These are phyloP conservation scores for Trypanosoma grayi DNA, from an alignment of 208 protist species.

Conservation along the genomic window DNA sequence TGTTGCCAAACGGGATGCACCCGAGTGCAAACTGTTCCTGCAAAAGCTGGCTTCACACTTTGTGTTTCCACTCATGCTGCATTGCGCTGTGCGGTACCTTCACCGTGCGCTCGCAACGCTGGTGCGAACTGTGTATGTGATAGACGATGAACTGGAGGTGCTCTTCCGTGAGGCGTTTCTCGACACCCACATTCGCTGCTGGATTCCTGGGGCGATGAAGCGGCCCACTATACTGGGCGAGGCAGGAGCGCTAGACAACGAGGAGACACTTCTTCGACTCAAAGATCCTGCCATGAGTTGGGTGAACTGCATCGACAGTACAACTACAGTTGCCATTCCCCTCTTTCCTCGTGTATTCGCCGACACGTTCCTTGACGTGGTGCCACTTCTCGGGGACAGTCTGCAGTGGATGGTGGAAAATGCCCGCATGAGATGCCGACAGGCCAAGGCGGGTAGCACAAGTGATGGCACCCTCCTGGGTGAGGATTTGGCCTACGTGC, in stretches of 20 bases:
- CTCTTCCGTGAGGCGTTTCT: constrained; percentile 31
- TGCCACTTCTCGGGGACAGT: constrained; percentile 69
- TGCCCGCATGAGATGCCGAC: constrained; percentile 13
- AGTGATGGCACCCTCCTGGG: constrained; percentile 44
- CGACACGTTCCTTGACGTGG: constrained; percentile 58
- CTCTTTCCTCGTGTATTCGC: constrained; percentile 69
- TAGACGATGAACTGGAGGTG: constrained; percentile 19
- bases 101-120: constrained; percentile 79
- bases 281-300: constrained; percentile 64
- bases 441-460: not conserved
- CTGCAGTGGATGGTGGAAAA: constrained; percentile 75
- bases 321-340: constrained; percentile 63
- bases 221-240: constrained; percentile 2
- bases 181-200: constrained; percentile 13
- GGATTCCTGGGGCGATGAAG: not conserved
- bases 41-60: constrained; percentile 39
- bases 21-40: constrained; percentile 27
- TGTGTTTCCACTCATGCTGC: constrained; percentile 70
- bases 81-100: constrained; percentile 79
- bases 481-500: constrained; percentile 81
- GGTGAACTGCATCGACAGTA: constrained; percentile 73
- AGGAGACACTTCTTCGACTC: not conserved
- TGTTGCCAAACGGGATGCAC: constrained; percentile 13
- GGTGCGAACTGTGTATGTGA: constrained; percentile 40
- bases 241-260: not conserved